These are phyloP conservation scores for Millerozyma acaciae DNA, from an alignment of 805 yeast species.

Conservation along the genomic window DNA sequence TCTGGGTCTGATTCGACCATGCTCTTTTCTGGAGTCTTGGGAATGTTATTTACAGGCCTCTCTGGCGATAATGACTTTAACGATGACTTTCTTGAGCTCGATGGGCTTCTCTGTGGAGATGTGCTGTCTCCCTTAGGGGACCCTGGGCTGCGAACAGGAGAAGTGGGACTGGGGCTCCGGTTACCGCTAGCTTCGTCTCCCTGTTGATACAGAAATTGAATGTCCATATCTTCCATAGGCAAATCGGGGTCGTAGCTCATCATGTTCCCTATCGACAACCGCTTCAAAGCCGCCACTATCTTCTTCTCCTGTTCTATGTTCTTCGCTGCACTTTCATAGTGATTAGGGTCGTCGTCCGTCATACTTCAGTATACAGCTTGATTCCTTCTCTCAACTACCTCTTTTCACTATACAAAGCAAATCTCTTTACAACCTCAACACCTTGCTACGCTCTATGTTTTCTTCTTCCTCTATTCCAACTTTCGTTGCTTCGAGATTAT, in stretches of 20 bases:
- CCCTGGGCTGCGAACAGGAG: not conserved
- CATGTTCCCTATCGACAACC: constrained; percentile 65
- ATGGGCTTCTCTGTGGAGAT: constrained; percentile 1
- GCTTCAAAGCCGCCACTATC: constrained; percentile 68
- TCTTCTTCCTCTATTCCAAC: not conserved
- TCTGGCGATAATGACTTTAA: constrained; percentile 2
- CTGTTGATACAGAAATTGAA: constrained; percentile 16
- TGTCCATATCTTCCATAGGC: constrained; percentile 41
- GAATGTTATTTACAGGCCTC: not conserved
- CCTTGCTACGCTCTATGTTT: not conserved
- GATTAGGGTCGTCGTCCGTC: constrained; percentile 7
- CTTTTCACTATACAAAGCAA: not conserved
- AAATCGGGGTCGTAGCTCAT: constrained; percentile 68
- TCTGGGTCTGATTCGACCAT: not conserved
- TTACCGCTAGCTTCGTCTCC: constrained; percentile 5
- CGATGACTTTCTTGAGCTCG: constrained; percentile 2
- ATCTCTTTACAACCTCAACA: not conserved
- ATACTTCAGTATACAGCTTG: too few species aligned
- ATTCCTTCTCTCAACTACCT: too few species aligned
- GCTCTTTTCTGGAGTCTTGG: not conserved
- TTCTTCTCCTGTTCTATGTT: constrained; percentile 73
- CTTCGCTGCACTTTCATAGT: constrained; percentile 56
- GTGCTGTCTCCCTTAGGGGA: too few species aligned
- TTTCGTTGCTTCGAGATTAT: too few species aligned
- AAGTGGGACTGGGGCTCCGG: constrained; percentile 7